Percentiles rank a stretch among this genome's conserved stretches.
These are phyloP conservation scores for Cladophialophora bantiana DNA, from an alignment of 2,329 filamentous ascomycete species.

Conservation along the genomic window DNA sequence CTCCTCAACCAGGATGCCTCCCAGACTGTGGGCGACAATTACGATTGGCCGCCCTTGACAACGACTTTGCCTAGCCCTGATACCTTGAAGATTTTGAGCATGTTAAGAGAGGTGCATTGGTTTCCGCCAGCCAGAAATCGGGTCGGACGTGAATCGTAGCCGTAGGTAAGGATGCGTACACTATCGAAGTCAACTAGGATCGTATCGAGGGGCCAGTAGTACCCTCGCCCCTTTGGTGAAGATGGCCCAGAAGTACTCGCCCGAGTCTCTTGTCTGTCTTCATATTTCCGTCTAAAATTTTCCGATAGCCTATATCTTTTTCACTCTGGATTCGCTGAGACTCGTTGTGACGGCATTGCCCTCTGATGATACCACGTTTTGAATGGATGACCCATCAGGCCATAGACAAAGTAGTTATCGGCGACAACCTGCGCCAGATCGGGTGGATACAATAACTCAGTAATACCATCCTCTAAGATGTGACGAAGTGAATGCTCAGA, in stretches of 20 bases:
- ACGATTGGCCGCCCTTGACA: conserved; percentile 23
- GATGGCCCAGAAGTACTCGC: background rate
- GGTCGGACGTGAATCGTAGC: conserved; percentile 18
- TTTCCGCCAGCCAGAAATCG: conserved; percentile 6
- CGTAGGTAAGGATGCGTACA: conserved; percentile 32
- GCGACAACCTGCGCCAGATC: conserved; percentile 1
- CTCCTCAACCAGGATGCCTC: conserved; percentile 31
- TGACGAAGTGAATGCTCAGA: background rate
- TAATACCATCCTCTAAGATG: conserved; percentile 12
- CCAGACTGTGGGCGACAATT: conserved; percentile 32
- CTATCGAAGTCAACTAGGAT: conserved; percentile 43
- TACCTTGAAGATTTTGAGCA: conserved; percentile 10
- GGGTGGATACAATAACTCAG: conserved; percentile 5
- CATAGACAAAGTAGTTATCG: conserved; percentile 42
- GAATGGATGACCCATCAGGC: conserved; percentile 41
- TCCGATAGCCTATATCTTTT: background rate
- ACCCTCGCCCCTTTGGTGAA: background rate
- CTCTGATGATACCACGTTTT: conserved; percentile 42
- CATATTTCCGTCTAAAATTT: background rate
- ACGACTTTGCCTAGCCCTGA: background rate
- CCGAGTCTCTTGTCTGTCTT: background rate
- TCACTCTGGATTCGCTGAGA: background rate
- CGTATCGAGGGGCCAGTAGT: conserved; percentile 44
- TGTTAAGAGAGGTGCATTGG: conserved; percentile 20
- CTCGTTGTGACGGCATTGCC: conserved; percentile 4